Evolutionary conservation across 2,329 filamentous ascomycete species (phyloP).

Genomic region (Penicillium vulpinum): DNA sequence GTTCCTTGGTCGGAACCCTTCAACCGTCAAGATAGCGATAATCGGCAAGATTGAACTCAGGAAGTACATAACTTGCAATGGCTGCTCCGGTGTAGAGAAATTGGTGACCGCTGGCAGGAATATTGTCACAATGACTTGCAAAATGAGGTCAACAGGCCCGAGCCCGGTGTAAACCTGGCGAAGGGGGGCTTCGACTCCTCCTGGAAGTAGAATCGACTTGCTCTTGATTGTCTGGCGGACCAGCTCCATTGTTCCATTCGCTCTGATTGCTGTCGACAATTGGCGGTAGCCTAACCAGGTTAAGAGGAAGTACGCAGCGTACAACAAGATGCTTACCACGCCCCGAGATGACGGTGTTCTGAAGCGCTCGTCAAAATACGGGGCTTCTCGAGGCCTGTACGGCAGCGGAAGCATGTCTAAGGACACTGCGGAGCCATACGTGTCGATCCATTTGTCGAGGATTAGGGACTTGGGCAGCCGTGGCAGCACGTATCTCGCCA

Average conservation of each 20-base stretch:
- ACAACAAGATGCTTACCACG: neutral
- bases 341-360: conserved; percentile 6
- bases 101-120: conserved; percentile 11
- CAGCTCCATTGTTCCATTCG: conserved; percentile 10
- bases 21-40: conserved; percentile 16
- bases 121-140: conserved; percentile 8
- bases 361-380: conserved; percentile 14
- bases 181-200: conserved; percentile 1
- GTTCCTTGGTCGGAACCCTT: conserved; percentile 17
- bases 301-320: conserved; percentile 4
- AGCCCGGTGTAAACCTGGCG: conserved; percentile 10
- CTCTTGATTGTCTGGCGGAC: conserved; percentile 1
- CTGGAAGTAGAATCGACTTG: neutral
- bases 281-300: conserved; percentile 8
- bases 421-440: conserved; percentile 8
- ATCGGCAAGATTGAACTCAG: conserved; percentile 13
- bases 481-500: conserved; percentile 11
- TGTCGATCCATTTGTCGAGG: conserved; percentile 1
- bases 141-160: conserved; percentile 6
- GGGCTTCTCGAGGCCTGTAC: neutral
- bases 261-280: conserved; percentile 7
- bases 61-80: conserved; percentile 16
- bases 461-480: neutral
- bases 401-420: conserved; percentile 14
- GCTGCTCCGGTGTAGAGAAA: conserved; percentile 6